Conservation (phyloP, 1,139 yeast species). For the Taphrina flavorubra region DNA sequence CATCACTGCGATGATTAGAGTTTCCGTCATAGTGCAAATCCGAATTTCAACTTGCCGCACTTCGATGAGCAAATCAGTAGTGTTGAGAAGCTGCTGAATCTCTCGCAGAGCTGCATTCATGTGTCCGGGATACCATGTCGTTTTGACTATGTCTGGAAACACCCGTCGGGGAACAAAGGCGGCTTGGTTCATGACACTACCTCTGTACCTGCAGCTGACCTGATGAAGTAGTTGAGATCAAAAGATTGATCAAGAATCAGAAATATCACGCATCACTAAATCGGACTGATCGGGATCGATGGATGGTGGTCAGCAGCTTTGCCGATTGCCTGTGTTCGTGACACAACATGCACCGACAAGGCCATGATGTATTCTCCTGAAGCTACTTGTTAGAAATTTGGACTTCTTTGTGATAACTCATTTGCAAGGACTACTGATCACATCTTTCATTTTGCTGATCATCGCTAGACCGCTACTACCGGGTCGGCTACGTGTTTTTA, state of each 20-base stretch:
- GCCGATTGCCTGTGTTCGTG: too few species aligned
- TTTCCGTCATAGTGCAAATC: background rate
- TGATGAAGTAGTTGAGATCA: too few species aligned
- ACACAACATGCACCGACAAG: too few species aligned
- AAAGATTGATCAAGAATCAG: too few species aligned
- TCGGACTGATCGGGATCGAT: too few species aligned
- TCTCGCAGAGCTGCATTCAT: slow-evolving; percentile 78
- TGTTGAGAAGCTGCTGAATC: slow-evolving; percentile 75
- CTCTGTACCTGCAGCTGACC: too few species aligned
- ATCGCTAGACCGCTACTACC: slow-evolving; percentile 3
- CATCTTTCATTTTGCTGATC: background rate
- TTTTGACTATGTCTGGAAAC: slow-evolving; percentile 73
- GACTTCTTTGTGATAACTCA: background rate
- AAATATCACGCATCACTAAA: too few species aligned
- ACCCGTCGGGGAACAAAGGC: slow-evolving; percentile 49
- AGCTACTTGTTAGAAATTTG: too few species aligned
- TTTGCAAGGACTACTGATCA: background rate
- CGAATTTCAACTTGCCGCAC: slow-evolving; percentile 55
- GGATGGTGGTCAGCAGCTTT: too few species aligned
- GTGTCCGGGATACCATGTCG: slow-evolving; percentile 89
- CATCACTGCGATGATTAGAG: slow-evolving; percentile 56
- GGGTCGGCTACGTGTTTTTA: background rate
- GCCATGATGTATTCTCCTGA: too few species aligned
- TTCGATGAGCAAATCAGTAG: slow-evolving; percentile 79
- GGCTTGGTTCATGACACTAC: background rate